Base-by-base conservation (phyloP, 495 filamentous ascomycete species). In the Filosporella fistucella region DNA sequence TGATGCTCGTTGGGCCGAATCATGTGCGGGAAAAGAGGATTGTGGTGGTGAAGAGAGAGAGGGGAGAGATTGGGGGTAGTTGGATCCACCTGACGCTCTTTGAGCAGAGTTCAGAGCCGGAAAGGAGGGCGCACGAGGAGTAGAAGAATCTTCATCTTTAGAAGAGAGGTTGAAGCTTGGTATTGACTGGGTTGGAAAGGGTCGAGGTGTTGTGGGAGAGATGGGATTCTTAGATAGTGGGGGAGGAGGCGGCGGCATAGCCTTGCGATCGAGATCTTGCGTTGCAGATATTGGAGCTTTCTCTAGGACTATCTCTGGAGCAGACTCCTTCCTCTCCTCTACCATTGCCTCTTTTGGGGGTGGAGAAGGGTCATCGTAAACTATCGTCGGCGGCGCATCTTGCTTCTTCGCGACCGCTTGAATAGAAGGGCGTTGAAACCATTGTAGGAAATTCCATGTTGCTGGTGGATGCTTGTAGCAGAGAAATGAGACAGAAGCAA, bases 401-500 rank as follows among this genome's bases (percentile, higher is more conserved):
- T 42, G 45, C 22, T 47, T 39, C 33, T 41, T 32, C 4, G 47
- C 22, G 14, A 35, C n/a, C 10, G 38, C 45, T 33, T 32, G 28
- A 39, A 53, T 33, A 10, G 44, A 13, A 32, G 38, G 39, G 1
- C 28, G 42, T 18, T 33, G 51, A 11, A 56, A 35, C 54, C 52
- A 62, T 43, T 55, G 45, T 16, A 71, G 48, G 14, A 71, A 56
- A 34, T 52, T 23, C 38, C 66, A 65, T 37, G 70, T 48, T 51
- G 65, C 66, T 7, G 68, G 62, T 24, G 70, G 72, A 49, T 66
- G 68, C 42, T 65, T 64, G 46, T 77, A 71, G 43, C 69, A 64
- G 43, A 78, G 57, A 39, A 74, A 68, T 12, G 78, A 63, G 28
- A 79, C 46, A 0, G 77, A 77, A 16, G 71, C 76, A 46, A 79